These are phyloP conservation scores for Coniferiporia sulphurascens DNA, from an alignment of 1,284 basidiomycete species.

Conservation along the genomic window DNA sequence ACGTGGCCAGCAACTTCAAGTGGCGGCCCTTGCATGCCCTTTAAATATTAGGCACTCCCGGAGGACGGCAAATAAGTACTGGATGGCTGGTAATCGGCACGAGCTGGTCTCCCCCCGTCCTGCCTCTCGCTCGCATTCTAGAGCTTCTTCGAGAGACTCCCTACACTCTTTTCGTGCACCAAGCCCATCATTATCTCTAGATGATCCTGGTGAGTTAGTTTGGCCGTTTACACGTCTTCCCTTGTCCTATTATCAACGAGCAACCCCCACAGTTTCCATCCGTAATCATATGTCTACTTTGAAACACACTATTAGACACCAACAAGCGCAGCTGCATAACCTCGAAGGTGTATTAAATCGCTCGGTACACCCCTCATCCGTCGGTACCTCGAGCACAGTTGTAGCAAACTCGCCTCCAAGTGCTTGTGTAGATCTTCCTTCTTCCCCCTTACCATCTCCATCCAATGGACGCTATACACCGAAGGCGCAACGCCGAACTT, in stretches of 20 bases:
- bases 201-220: conserved; percentile 52
- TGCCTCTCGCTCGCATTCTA: conserved; percentile 37
- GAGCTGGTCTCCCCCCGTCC: conserved; percentile 20
- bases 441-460: conserved; percentile 32
- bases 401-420: conserved; percentile 37
- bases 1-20: no score
- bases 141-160: conserved; percentile 58
- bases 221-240: not conserved
- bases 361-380: conserved; percentile 46
- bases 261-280: conserved; percentile 49
- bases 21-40: no score
- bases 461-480: conserved; percentile 32
- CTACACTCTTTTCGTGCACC: conserved; percentile 35
- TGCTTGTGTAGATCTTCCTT: conserved; percentile 29
- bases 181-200: conserved; percentile 47
- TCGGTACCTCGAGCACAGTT: conserved; percentile 34
- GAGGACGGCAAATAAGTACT: not conserved
- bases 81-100: not conserved
- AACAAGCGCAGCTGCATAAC: conserved; percentile 64
- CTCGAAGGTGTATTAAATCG: conserved; percentile 62
- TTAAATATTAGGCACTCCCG: no score
- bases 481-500: conserved; percentile 48
- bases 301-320: conserved; percentile 72
- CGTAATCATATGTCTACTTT: conserved; percentile 70
- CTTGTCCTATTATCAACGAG: not conserved